Base-by-base conservation (phyloP, 768 basidiomycete genomes). In the Erythrobasidium yunnanense region DNA sequence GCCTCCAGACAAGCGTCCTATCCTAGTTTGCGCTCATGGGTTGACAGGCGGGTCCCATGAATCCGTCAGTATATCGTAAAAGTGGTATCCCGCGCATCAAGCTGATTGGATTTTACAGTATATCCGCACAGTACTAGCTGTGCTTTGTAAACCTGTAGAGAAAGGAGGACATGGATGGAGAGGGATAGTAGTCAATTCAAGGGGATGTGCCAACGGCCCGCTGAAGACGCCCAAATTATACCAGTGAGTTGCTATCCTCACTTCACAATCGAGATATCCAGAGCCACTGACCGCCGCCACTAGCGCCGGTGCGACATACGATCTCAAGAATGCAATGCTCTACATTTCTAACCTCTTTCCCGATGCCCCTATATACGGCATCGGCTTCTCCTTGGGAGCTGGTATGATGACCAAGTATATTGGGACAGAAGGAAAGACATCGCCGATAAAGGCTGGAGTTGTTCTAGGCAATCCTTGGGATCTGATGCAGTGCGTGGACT, bases 311-410 rank as follows among this genome's bases (percentile, higher is more conserved):
- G 83, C 88, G 69, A 96, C 92, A 7, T 85, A 91, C 70, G 93
- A 99, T 77, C 79, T 91, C 34, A 84, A 90, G 27, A 83, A 83
- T 67, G 87, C 88, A 0, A 74, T 95, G 53, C 80, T 86, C 70
- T 86, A 87, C 77, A 82, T 96, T 58, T 80, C 84, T 1, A 76
- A 82, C 52, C 74, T 76, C 67, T 92, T 85, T 71, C 92, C 93
- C 1, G 77, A 80, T 8, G 89, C 93, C 0, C 87, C 86, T 2
- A 78, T 96, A 35, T 77, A 93, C 18, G 93, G 88, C 15, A 77
- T 95, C 8, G 90, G 92, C 5, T 97, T 93, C 79, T 95, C 90
- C 2, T 82, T 99, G 35, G 95, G 93, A 46, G 87, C 91, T 46
- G 90, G 88, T 74, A 87, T 96, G 34, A 77, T 97, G 71, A 87